Evolutionary conservation across 1,284 basidiomycete genomes (phyloP).

Genomic region (Ceraceosorus guamensis): DNA sequence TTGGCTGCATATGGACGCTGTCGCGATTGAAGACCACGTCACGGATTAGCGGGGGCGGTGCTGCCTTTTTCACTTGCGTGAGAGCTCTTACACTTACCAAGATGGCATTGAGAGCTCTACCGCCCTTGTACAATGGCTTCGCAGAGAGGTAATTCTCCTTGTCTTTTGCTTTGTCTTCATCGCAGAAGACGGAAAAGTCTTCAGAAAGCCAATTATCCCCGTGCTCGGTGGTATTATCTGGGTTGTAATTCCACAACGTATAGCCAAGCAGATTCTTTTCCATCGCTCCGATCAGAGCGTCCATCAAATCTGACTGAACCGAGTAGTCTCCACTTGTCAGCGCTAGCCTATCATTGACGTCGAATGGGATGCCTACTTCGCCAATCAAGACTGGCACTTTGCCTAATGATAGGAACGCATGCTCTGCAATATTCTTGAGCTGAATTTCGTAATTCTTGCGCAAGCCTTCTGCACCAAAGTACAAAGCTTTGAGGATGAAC

Average conservation of each 20-base stretch:
- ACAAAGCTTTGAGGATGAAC: constrained; percentile 34
- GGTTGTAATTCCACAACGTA: constrained; percentile 86
- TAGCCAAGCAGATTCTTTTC: constrained; percentile 43
- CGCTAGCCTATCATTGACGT: constrained; percentile 33
- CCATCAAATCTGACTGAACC: constrained; percentile 48
- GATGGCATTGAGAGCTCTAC: constrained; percentile 66
- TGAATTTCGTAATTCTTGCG: constrained; percentile 27
- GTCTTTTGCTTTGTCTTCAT: constrained; percentile 33
- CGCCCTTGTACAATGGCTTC: constrained; percentile 65
- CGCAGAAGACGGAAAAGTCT: constrained; percentile 62
- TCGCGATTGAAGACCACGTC: background rate
- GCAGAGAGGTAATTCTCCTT: constrained; percentile 52
- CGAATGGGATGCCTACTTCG: constrained; percentile 44
- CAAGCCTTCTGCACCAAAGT: constrained; percentile 34
- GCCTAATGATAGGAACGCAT: constrained; percentile 28
- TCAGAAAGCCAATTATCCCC: constrained; percentile 95
- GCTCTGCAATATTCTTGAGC: constrained; percentile 17
- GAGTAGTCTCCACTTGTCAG: constrained; percentile 59
- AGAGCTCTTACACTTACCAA: constrained; percentile 12
- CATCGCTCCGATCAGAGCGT: constrained; percentile 45
- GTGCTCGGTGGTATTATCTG: constrained; percentile 65
- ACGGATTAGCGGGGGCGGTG: background rate
- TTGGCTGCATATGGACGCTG: constrained; percentile 17
- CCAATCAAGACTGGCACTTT: constrained; percentile 36
- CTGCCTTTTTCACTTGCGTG: too few relatives aligned